Evolutionary conservation across 176 grass and related monocot genomes (phyloP), one percentile per base, ranked within the genome.

Genomic region (Musa itinerans): DNA sequence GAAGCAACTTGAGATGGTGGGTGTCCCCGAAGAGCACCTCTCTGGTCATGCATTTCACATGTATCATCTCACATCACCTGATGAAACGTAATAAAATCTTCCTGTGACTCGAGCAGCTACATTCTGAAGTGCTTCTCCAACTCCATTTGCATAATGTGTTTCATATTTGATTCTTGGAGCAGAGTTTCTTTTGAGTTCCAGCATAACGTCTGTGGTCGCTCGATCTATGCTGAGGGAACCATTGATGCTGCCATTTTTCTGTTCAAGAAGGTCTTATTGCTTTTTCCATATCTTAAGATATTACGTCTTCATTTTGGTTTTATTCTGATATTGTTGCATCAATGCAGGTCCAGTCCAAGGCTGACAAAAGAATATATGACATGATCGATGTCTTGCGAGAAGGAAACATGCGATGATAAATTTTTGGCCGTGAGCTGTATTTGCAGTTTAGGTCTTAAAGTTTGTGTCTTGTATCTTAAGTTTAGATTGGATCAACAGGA

Each of bases 101-200:
- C 61, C 19, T 27, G 26, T 63, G 22, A 68, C 61, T 73, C 25
- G 34, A 72, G 52, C 56, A 71, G 58, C 15, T 65, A 48, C 16
- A 69, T 26, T 85, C 19, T 48, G n/a, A 22, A 22, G 7, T 14
- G 4, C 57, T 64, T 27, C 3, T 63, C 13, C 11, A 62, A 20
- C 24, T 2, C 34, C 16, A 15, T 51, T 66, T 10, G n/a, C 25
- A 21, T 54, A 53, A 1, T 29, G 20, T n/a, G 16, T 26, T 17
- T n/a, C 81, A 67, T 19, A 50, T n/a, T 43, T 83, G 25, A 19
- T 71, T 50, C 54, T 76, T 24, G 24, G 43, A 58, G 52, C 81
- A 98, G 88, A 62, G 95, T 93, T 87, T 93, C 95, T 62, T 87
- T 98, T 70, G 90, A 93, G 86, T 91, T 91, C 90, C 90, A 98